Evolutionary conservation across 495 filamentous ascomycete species (phyloP).

Genomic region (Amphirosellinia nigrospora): DNA sequence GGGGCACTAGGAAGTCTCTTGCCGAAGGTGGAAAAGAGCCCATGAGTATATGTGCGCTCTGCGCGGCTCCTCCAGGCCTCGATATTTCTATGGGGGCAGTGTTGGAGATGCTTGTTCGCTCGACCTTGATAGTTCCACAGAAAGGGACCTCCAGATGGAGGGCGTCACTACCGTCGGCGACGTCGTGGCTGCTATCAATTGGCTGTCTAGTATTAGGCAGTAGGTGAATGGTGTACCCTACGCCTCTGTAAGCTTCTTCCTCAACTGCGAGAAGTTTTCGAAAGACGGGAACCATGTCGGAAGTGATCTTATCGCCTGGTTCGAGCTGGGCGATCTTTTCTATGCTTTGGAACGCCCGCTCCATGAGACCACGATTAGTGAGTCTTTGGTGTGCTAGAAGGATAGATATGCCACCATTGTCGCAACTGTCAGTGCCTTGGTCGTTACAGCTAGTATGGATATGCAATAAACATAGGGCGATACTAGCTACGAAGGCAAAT

Average conservation of each 20-base stretch:
- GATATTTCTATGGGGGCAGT: neutral
- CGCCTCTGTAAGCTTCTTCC: slow-evolving; percentile 28
- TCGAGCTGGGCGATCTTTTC: slow-evolving; percentile 33
- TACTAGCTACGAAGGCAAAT: slow-evolving; percentile 44
- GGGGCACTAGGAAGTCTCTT: neutral
- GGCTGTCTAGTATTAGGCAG: neutral
- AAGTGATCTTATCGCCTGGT: neutral
- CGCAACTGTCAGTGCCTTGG: neutral
- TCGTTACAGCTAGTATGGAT: slow-evolving; percentile 37
- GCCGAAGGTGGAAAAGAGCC: neutral
- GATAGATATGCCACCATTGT: slow-evolving; percentile 31
- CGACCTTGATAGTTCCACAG: slow-evolving; percentile 29
- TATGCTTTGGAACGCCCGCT: slow-evolving; percentile 48
- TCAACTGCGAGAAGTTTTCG: slow-evolving; percentile 32
- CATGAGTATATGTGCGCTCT: neutral
- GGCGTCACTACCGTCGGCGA: slow-evolving; percentile 5
- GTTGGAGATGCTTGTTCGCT: neutral
- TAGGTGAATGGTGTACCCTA: neutral
- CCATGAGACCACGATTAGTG: slow-evolving; percentile 52
- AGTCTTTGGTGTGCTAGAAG: slow-evolving; percentile 48
- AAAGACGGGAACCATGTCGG: slow-evolving; percentile 17
- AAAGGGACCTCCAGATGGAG: slow-evolving; percentile 28
- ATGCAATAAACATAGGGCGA: slow-evolving; percentile 44
- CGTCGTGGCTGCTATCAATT: neutral
- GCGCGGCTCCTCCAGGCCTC: neutral